phyloP scores from a whole-genome alignment of 495 filamentous ascomycete species.

The Penicillium silybi region DNA sequence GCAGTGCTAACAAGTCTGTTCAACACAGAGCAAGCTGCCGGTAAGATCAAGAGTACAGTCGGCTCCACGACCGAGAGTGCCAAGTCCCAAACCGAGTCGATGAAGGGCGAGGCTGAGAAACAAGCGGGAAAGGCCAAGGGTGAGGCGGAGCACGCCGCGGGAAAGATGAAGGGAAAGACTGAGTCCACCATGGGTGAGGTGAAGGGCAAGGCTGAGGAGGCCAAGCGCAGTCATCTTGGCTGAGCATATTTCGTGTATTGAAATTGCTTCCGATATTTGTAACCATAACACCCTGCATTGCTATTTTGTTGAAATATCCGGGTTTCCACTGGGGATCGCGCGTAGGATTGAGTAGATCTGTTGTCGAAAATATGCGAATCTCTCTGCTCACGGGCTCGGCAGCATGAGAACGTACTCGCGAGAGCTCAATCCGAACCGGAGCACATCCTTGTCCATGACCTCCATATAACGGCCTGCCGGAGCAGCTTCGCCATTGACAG shows the following conservation, averaged over 20 bases:
- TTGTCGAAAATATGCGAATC: background rate
- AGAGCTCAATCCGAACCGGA: constrained; percentile 81
- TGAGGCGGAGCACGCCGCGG: constrained; percentile 36
- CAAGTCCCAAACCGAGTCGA: constrained; percentile 28
- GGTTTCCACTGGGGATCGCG: background rate
- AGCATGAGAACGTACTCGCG: constrained; percentile 86
- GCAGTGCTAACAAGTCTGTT: constrained; percentile 3
- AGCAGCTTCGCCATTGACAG: constrained; percentile 69
- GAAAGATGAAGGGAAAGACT: constrained; percentile 39
- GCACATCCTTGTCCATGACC: constrained; percentile 79
- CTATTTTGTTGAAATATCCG: background rate
- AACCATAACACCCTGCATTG: background rate
- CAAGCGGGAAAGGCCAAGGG: constrained; percentile 35
- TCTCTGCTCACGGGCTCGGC: constrained; percentile 10
- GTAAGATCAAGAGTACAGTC: constrained; percentile 38
- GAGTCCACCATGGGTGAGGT: constrained; percentile 25
- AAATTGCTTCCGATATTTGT: background rate
- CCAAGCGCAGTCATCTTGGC: constrained; percentile 24
- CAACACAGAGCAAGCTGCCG: constrained; percentile 41
- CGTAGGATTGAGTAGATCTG: background rate
- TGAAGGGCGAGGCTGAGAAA: constrained; percentile 41
- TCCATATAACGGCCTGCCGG: constrained; percentile 79
- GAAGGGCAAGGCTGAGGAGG: constrained; percentile 40
- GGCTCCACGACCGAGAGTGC: constrained; percentile 31
- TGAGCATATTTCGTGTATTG: constrained; percentile 2